Evolutionary conservation across 805 yeast species (phyloP).

Genomic region (Ogataea ganodermae): DNA sequence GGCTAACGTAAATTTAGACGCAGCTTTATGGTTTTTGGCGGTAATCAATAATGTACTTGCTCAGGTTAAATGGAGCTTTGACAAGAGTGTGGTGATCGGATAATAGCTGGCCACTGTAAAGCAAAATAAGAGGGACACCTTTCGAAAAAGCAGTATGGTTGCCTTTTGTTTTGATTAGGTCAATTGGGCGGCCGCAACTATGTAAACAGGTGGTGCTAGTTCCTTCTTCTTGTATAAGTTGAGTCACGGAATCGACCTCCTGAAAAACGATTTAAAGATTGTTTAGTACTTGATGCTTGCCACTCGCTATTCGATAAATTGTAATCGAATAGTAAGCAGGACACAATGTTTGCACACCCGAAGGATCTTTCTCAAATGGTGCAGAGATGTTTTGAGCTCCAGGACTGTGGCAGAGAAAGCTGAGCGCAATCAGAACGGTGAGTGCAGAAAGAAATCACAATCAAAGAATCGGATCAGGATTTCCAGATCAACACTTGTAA

Average conservation of each 20-base stretch:
- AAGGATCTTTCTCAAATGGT: background rate
- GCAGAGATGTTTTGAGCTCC: background rate
- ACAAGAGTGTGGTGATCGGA: background rate
- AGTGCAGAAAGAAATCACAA: background rate
- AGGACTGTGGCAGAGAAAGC: no score
- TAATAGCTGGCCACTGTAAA: background rate
- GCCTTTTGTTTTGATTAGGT: background rate
- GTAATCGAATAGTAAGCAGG: constrained; percentile 3
- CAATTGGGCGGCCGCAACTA: background rate
- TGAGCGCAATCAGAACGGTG: no score
- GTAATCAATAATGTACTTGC: background rate
- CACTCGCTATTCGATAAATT: background rate
- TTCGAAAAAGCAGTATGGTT: background rate
- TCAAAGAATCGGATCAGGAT: no score
- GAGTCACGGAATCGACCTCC: background rate
- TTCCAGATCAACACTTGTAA: no score
- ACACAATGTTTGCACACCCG: constrained; percentile 1
- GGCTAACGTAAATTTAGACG: background rate
- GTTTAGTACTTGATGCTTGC: background rate
- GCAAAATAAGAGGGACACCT: background rate
- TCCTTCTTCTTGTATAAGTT: background rate
- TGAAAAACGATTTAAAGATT: background rate
- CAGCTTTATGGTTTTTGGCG: background rate
- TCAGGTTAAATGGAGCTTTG: background rate
- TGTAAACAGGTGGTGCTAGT: background rate